Evolutionary conservation across 192 early-diverging fungal species (phyloP).

Genomic region (Rhizophagus sp.): DNA sequence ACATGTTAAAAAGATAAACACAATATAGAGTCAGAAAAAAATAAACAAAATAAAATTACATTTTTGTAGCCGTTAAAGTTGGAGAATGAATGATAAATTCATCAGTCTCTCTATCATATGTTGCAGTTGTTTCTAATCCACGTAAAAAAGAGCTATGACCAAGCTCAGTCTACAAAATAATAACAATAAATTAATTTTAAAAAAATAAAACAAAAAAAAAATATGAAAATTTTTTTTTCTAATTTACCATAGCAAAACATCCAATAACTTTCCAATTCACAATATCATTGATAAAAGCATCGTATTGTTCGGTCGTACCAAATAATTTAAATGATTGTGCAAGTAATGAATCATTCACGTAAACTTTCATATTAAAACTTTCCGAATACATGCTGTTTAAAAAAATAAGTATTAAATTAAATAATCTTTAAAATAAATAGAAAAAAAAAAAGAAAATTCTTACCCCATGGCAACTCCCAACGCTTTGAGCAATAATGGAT

Average conservation of each 20-base stretch:
- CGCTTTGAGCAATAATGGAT: conserved; percentile 40
- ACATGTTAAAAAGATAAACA: neutral
- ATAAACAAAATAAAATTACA: conserved; percentile 36
- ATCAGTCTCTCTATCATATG: conserved; percentile 54
- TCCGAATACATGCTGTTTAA: conserved; percentile 52
- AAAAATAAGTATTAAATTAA: neutral
- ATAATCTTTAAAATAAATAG: neutral
- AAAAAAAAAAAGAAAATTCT: neutral
- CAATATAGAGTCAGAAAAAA: neutral
- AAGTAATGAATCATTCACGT: conserved; percentile 64
- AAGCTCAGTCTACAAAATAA: conserved; percentile 55
- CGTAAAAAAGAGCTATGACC: conserved; percentile 58
- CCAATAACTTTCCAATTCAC: conserved; percentile 57
- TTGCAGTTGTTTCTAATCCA: conserved; percentile 67
- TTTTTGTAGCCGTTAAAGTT: conserved; percentile 57
- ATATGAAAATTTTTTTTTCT: neutral
- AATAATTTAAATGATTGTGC: conserved; percentile 55
- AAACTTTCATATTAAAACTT: conserved; percentile 59
- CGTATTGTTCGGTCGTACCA: conserved; percentile 58
- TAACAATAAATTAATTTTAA: neutral
- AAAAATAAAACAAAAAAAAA: neutral
- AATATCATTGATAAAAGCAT: conserved; percentile 44
- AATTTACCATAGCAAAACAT: conserved; percentile 66
- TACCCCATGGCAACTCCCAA: conserved; percentile 45
- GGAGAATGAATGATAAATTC: conserved; percentile 66